Conservation (phyloP, 768 basidiomycete genomes). For the Galerina sulciceps region DNA sequence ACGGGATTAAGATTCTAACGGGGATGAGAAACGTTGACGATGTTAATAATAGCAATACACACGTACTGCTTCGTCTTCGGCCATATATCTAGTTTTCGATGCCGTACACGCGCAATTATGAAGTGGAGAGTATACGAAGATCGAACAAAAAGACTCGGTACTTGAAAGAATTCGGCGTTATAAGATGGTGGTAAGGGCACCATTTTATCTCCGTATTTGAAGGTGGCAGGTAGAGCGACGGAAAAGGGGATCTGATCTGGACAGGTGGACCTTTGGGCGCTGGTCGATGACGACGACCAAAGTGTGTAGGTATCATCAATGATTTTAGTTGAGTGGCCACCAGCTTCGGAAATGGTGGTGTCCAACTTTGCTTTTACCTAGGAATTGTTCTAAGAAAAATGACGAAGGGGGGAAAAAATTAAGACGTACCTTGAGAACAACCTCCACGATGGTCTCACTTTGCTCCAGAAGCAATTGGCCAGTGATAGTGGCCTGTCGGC, state of each 20-base stretch:
- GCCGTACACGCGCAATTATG: constrained; percentile 38
- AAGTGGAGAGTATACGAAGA: constrained; percentile 52
- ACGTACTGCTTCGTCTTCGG: constrained; percentile 51
- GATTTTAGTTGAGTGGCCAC: constrained; percentile 36
- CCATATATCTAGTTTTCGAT: constrained; percentile 46
- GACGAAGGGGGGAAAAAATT: background rate
- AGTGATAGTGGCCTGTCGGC: constrained; percentile 41
- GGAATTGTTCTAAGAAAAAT: background rate
- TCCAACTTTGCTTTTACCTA: constrained; percentile 51
- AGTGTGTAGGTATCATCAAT: constrained; percentile 36
- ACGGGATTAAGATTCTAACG: constrained; percentile 49
- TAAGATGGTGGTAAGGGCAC: constrained; percentile 55
- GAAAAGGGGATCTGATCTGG: constrained; percentile 46
- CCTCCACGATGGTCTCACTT: constrained; percentile 39
- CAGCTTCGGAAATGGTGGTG: constrained; percentile 39
- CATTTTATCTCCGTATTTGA: constrained; percentile 35
- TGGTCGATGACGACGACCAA: constrained; percentile 31
- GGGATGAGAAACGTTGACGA: constrained; percentile 1
- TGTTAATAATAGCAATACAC: background rate
- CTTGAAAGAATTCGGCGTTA: constrained; percentile 30
- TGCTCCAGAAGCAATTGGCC: constrained; percentile 49
- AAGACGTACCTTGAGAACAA: constrained; percentile 48
- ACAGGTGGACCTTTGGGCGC: constrained; percentile 18
- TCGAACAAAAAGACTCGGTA: constrained; percentile 42
- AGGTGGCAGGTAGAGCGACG: constrained; percentile 49